Evolutionary conservation across 2,329 filamentous ascomycete genomes (phyloP).

Genomic region (Verticillium longisporum): DNA sequence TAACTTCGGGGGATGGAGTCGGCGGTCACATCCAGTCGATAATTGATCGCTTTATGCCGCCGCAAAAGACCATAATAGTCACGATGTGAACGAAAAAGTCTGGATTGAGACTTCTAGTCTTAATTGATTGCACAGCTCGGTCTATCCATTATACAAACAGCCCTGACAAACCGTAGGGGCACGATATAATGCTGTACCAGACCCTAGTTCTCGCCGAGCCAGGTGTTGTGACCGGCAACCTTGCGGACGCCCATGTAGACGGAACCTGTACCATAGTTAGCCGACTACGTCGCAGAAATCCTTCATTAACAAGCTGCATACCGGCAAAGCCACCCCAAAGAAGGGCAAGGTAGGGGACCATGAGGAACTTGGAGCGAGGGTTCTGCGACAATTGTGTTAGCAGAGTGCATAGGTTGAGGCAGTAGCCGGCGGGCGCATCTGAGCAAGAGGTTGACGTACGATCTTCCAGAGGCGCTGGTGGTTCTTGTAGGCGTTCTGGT

Average conservation of each 20-base stretch:
- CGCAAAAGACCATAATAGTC: no score
- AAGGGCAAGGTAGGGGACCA: conserved; percentile 62
- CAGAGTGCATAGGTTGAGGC: neutral
- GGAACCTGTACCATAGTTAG: conserved; percentile 27
- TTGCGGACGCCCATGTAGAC: conserved; percentile 71
- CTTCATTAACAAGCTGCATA: conserved; percentile 31
- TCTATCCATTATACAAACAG: neutral
- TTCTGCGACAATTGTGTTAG: conserved; percentile 33
- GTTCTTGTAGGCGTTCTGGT: conserved; percentile 65
- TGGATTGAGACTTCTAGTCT: conserved; percentile 4
- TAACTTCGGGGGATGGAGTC: neutral
- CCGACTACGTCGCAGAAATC: neutral
- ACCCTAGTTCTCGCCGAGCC: conserved; percentile 52
- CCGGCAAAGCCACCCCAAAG: conserved; percentile 57
- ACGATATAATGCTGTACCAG: conserved; percentile 5
- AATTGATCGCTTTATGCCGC: no score
- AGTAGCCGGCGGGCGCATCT: conserved; percentile 4
- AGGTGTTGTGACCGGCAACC: conserved; percentile 72
- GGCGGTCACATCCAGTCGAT: neutral
- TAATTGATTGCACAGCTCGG: neutral
- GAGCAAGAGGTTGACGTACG: conserved; percentile 43
- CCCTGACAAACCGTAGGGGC: neutral
- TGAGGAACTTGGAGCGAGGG: conserved; percentile 56
- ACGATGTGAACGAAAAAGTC: neutral
- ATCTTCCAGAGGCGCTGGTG: conserved; percentile 71